Evolutionary conservation across 495 filamentous ascomycete genomes (phyloP).

Genomic region (Parachaetomium inaequale): DNA sequence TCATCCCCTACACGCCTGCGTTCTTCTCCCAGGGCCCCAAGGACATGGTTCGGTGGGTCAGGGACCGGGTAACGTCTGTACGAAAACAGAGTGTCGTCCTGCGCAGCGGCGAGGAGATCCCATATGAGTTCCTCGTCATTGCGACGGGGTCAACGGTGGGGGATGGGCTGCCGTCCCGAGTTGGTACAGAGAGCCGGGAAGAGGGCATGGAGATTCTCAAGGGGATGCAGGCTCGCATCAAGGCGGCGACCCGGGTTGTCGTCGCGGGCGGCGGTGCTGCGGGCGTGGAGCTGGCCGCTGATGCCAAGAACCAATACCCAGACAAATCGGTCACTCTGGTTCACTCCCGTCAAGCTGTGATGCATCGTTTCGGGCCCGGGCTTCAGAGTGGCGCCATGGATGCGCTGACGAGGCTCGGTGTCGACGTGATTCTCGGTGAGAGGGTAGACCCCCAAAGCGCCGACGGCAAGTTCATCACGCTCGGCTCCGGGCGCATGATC

Average conservation of each 20-base stretch:
- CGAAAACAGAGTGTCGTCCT: constrained; percentile 27
- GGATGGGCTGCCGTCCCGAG: constrained; percentile 51
- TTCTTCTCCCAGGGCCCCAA: constrained; percentile 27
- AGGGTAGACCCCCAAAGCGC: constrained; percentile 17
- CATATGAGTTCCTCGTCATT: constrained; percentile 57
- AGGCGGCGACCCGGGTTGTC: constrained; percentile 42
- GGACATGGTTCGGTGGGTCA: constrained; percentile 35
- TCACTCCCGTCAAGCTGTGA: constrained; percentile 51
- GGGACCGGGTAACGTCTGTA: constrained; percentile 32
- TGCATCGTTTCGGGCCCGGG: constrained; percentile 51
- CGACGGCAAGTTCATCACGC: constrained; percentile 19
- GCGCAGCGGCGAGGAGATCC: constrained; percentile 33
- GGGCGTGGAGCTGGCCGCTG: constrained; percentile 57
- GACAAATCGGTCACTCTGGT: constrained; percentile 56
- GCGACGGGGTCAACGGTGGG: constrained; percentile 48
- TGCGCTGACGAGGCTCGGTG: constrained; percentile 38
- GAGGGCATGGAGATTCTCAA: constrained; percentile 48
- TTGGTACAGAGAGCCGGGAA: constrained; percentile 41
- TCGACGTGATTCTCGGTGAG: constrained; percentile 44
- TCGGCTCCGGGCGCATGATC: constrained; percentile 26
- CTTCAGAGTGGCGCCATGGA: constrained; percentile 47
- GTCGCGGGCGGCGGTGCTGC: constrained; percentile 60
- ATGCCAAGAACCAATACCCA: constrained; percentile 53
- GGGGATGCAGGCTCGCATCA: constrained; percentile 35
- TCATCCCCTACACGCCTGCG: constrained; percentile 46